Evolutionary conservation across 2,329 filamentous ascomycete genomes (phyloP), one percentile per base, ranked within the genome.

Genomic region (Metarhizium anisopliae): DNA sequence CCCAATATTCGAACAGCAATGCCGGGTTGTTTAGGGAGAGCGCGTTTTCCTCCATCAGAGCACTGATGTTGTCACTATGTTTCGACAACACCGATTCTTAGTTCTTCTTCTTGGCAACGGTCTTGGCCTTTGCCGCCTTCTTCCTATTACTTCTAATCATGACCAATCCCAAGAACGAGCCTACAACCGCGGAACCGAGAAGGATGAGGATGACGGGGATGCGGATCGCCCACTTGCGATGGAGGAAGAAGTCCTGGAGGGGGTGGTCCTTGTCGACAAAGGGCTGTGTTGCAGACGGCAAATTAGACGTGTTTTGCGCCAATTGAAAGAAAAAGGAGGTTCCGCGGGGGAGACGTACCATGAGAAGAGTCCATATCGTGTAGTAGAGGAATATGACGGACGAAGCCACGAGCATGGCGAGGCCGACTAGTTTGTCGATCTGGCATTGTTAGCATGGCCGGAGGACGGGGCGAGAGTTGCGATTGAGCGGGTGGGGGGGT

Each of bases 81-180:
- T 25, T 25, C 25, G 25, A 25, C 25, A 25, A 57, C 55, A 55
- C 59, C 18, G 29, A 50, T 47, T 54, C 64, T 77, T 79, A 90
- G 58, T 86, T 84, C 85, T 95, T 94, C 85, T 96, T 95, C 80
- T 90, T 90, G 36, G 78, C 77, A 20, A 87, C 86, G 56, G 88
- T 87, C 74, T 91, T 92, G 60, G 88, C 87, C 82, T 97, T 99
- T 63, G 90, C 86, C 3, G 90, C 90, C 84, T 94, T 96, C 84
- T 97, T 97, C 72, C 88, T 82, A 80, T 96, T 96, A 81, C 93
- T 97, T 72, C 90, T 85, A 76, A 99, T 97, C 94, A 99, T 99
- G 68, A 99, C 93, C 69, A 96, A 86, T 66, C 89, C 87, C 63
- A 99, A 81, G 79, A 99, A 99, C 58, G 90, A 95, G 61, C 94